Evolutionary conservation across 768 basidiomycete genomes (phyloP), one percentile per base, ranked within the genome.

Genomic region (Daedaleopsis sinensis): DNA sequence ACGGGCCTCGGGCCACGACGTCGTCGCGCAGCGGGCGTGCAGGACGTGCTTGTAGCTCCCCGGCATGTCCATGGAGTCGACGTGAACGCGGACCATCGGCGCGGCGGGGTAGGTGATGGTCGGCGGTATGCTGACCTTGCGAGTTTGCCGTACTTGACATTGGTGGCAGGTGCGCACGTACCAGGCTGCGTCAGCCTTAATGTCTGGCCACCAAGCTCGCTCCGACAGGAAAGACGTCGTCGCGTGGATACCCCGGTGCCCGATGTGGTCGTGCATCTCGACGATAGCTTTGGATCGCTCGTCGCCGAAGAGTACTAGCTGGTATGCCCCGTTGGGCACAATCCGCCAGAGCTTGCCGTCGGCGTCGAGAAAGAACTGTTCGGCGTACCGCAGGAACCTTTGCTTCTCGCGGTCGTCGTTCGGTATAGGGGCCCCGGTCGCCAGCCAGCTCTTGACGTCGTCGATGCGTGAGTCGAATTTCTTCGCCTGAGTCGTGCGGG

Each of bases 41-140:
- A 82, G 66, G 24, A 80, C 63, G 38, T 76, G 77, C 7, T 64
- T 65, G 61, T 65, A 77, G 0, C 76, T 69, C 1, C 66, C 64
- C 0, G 76, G 78, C 68, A 82, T 73, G 56, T 71, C 65, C 78
- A 82, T 80, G 0, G 76, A 74, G 67, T 82, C 75, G 21, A 78
- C 66, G 50, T 81, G 73, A 0, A 74, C 71, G 46, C 77, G 77
- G 9, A 63, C 21, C 63, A 78, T 80, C 4, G 71, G 64, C 1
- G 66, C 43, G 0, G 67, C 60, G 0, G 70, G 70, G 0, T 42
- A 24, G 1, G 67, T 43, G 13, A 70, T 57, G 3, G 64, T 69
- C 12, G 69, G 68, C 0, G 70, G 72, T 16, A 72, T 65, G 1
- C 46, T 18, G 0, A 78, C 47, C 8, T 72, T 69, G 0, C 55